phyloP scores from a whole-genome alignment of 1,284 basidiomycete species.

The Moesziomyces sp. region DNA sequence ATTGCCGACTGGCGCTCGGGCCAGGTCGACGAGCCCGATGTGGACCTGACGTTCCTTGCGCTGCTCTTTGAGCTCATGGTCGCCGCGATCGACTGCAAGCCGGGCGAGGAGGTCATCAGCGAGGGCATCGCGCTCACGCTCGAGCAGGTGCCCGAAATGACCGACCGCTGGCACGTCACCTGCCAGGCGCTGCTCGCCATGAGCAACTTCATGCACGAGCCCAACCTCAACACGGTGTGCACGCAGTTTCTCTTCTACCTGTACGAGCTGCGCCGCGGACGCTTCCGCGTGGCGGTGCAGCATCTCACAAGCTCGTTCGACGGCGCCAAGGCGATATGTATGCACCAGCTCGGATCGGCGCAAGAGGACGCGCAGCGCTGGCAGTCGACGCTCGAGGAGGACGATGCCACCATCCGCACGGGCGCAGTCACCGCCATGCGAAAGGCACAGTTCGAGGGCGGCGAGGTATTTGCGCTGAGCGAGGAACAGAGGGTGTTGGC shows the following conservation, averaged over 20 bases:
- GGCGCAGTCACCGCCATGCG: slow-evolving; percentile 45
- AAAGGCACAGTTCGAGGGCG: slow-evolving; percentile 42
- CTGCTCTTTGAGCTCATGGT: slow-evolving; percentile 57
- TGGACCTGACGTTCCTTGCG: slow-evolving; percentile 56
- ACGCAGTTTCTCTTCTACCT: slow-evolving; percentile 47
- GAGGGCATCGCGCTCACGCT: slow-evolving; percentile 50
- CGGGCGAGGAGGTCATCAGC: slow-evolving; percentile 51
- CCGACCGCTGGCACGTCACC: slow-evolving; percentile 54
- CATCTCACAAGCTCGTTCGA: slow-evolving; percentile 36
- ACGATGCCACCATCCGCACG: slow-evolving; percentile 40
- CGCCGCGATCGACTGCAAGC: slow-evolving; percentile 51
- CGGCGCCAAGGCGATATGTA: slow-evolving; percentile 28
- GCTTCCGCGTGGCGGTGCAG: slow-evolving; percentile 14
- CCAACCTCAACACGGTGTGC: slow-evolving; percentile 58
- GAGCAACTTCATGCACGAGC: slow-evolving; percentile 49
- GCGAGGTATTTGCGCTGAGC: slow-evolving; percentile 38
- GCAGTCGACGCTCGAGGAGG: slow-evolving; percentile 23
- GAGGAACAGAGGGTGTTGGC: slow-evolving; percentile 34
- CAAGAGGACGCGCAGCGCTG: slow-evolving; percentile 42
- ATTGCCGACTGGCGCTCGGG: slow-evolving; percentile 56
- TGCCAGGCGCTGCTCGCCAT: slow-evolving; percentile 52
- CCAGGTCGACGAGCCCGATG: slow-evolving; percentile 51
- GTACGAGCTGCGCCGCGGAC: slow-evolving; percentile 35
- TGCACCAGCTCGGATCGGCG: slow-evolving; percentile 49
- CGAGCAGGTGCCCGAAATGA: slow-evolving; percentile 51